These are phyloP conservation scores for Sicyos edulis DNA, from an alignment of 306 rosid genomes.

Conservation along the genomic window DNA sequence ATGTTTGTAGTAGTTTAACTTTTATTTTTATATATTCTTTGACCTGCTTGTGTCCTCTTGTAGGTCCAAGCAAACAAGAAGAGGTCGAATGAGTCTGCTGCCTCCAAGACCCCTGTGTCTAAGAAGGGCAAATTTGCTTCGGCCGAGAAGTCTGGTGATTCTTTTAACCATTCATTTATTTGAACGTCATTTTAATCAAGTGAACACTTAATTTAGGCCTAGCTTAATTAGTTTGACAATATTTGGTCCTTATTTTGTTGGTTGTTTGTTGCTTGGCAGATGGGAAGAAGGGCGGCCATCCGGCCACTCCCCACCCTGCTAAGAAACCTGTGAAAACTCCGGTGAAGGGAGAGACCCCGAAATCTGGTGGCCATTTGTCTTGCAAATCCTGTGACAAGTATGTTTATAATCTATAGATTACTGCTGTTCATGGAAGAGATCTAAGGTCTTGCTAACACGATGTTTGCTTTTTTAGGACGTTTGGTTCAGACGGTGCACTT, in stretches of 20 bases:
- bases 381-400: conserved; percentile 73
- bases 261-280: conserved; percentile 25
- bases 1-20: no score
- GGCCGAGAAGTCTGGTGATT: conserved; percentile 69
- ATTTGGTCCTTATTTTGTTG: background rate
- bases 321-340: conserved; percentile 57
- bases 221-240: background rate
- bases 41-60: no score
- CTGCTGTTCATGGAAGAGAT: background rate
- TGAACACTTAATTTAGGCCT: background rate
- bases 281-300: conserved; percentile 58
- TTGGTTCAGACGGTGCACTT: conserved; percentile 53
- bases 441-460: background rate
- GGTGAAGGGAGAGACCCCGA: conserved; percentile 45
- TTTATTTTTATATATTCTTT: no score
- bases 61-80: conserved; percentile 52
- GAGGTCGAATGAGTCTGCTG: conserved; percentile 61
- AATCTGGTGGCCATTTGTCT: conserved; percentile 48
- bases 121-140: conserved; percentile 63
- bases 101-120: conserved; percentile 44
- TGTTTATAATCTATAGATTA: background rate
- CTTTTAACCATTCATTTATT: background rate
- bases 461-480: conserved; percentile 29
- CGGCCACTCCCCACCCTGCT: conserved; percentile 69
- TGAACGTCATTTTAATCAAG: background rate